Conservation (phyloP, 177 flowering plant species). For the Vitis hybrid region DNA sequence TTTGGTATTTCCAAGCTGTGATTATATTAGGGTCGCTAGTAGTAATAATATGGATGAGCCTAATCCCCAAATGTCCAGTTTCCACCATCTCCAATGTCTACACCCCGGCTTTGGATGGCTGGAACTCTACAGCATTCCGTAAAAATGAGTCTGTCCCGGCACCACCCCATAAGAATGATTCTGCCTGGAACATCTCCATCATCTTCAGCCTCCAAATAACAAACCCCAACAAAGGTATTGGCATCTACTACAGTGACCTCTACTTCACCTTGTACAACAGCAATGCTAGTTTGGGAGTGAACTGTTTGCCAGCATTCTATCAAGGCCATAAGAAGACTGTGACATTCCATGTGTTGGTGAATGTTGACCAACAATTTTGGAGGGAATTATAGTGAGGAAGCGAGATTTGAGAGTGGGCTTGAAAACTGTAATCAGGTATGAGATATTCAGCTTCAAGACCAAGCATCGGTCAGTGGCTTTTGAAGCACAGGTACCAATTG, state of each 20-base stretch:
- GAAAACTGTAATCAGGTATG: conserved; percentile 10
- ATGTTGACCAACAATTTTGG: no score
- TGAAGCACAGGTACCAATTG: background rate
- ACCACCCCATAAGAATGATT: background rate
- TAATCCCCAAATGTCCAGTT: conserved; percentile 7
- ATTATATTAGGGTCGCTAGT: background rate
- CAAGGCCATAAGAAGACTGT: no score
- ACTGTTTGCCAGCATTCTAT: no score
- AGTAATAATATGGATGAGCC: conserved; percentile 3
- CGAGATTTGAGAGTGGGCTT: background rate
- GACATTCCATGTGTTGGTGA: no score
- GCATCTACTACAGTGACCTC: background rate
- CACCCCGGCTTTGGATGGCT: background rate
- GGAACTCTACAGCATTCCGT: no score
- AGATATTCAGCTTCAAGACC: conserved; percentile 12
- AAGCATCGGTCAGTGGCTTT: background rate
- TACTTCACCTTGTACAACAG: no score
- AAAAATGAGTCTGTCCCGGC: no score
- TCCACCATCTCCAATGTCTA: conserved; percentile 2
- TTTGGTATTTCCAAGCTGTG: conserved; percentile 18
- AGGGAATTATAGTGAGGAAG: no score
- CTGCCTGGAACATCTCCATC: background rate
- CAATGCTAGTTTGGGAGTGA: no score
- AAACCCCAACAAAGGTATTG: conserved; percentile 1
- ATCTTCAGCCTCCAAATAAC: background rate